Evolutionary conservation across 805 yeast species (phyloP).

Genomic region (Metschnikowia lochheadii): DNA sequence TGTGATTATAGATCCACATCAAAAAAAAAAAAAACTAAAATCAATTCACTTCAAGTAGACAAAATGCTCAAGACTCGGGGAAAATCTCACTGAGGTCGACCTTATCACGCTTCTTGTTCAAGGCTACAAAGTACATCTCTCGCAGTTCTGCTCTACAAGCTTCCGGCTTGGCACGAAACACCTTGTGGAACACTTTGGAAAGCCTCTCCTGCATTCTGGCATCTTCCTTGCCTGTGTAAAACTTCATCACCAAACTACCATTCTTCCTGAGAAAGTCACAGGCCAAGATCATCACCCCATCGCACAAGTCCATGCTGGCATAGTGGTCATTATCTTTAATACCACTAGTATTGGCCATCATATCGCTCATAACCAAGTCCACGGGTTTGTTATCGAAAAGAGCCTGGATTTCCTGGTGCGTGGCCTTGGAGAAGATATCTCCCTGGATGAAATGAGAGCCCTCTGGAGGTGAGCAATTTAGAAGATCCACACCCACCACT

Average conservation of each 20-base stretch:
- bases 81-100: slow-evolving; percentile 6
- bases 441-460: slow-evolving; percentile 39
- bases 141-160: slow-evolving; percentile 77
- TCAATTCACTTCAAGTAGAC: too few relatives aligned
- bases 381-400: slow-evolving; percentile 40
- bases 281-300: slow-evolving; percentile 80
- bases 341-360: slow-evolving; percentile 95
- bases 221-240: slow-evolving; percentile 82
- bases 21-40: too few relatives aligned
- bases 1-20: too few relatives aligned
- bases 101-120: slow-evolving; percentile 37
- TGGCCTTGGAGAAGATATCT: slow-evolving; percentile 36
- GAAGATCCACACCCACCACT: slow-evolving; percentile 31
- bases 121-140: slow-evolving; percentile 77
- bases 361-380: slow-evolving; percentile 58
- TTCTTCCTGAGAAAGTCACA: slow-evolving; percentile 62
- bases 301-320: slow-evolving; percentile 86
- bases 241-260: slow-evolving; percentile 80
- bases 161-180: slow-evolving; percentile 69
- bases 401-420: slow-evolving; percentile 53
- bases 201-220: slow-evolving; percentile 55
- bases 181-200: slow-evolving; percentile 55
- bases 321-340: slow-evolving; percentile 74
- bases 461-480: slow-evolving; percentile 32
- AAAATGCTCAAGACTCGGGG: neutral